Evolutionary conservation across 192 early-diverging fungal species (phyloP).

Genomic region (Funneliformis mosseae): DNA sequence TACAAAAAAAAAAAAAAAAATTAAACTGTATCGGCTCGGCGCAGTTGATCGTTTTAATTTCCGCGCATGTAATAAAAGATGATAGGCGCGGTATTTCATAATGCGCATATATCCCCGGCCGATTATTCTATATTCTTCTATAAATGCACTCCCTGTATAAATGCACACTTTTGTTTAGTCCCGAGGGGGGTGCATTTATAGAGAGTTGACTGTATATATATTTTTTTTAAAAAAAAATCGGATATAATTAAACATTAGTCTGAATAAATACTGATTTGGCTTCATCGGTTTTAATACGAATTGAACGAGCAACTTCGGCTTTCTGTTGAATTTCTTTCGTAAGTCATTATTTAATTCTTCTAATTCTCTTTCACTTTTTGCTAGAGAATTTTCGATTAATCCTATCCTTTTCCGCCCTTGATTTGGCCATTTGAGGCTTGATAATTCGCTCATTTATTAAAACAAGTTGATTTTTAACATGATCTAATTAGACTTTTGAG

Average conservation of each 20-base stretch:
- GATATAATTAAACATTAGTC: background rate
- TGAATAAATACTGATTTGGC: constrained; percentile 45
- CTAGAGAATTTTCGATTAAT: constrained; percentile 65
- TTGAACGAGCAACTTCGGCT: constrained; percentile 45
- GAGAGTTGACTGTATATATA: too few species aligned
- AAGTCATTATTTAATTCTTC: constrained; percentile 65
- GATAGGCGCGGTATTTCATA: too few species aligned
- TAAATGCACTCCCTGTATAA: too few species aligned
- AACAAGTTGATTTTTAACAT: constrained; percentile 76
- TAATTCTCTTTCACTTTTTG: constrained; percentile 64
- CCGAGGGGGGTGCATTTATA: too few species aligned
- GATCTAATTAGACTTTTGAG: constrained; percentile 85
- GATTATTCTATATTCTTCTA: too few species aligned
- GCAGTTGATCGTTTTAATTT: too few species aligned
- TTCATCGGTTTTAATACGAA: constrained; percentile 48
- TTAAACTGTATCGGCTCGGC: too few species aligned
- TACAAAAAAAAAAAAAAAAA: too few species aligned
- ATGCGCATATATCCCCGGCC: too few species aligned
- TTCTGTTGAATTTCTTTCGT: constrained; percentile 63
- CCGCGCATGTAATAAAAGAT: too few species aligned
- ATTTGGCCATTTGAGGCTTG: constrained; percentile 71
- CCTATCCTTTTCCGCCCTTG: constrained; percentile 75
- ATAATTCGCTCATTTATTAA: constrained; percentile 67
- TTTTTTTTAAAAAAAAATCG: background rate
- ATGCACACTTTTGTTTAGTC: too few species aligned